Evolutionary conservation across 2,329 filamentous ascomycete genomes (phyloP).

Genomic region (Fusarium citri): DNA sequence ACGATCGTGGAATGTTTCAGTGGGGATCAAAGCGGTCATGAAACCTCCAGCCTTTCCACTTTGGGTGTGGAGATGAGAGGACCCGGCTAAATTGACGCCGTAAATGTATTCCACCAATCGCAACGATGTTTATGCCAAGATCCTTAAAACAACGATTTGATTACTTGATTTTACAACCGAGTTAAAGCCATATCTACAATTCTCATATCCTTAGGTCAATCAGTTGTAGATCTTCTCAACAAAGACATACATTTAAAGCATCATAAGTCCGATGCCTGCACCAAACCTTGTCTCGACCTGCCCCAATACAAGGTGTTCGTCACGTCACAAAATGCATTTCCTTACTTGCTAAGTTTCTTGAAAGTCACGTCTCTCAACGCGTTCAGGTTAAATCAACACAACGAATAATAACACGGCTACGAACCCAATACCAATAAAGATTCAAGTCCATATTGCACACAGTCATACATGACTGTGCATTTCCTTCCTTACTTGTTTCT

Average conservation of each 20-base stretch:
- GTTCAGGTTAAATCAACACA: too few species aligned
- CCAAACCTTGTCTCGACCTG: neutral
- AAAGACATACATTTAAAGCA: too few species aligned
- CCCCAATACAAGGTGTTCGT: neutral
- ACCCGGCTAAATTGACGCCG: slow-evolving; percentile 1
- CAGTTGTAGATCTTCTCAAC: neutral
- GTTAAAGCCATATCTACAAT: neutral
- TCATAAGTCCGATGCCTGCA: too few species aligned
- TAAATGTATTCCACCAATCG: slow-evolving; percentile 17
- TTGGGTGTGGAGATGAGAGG: slow-evolving; percentile 4
- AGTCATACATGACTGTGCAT: too few species aligned
- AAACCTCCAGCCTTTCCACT: slow-evolving; percentile 17
- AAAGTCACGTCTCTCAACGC: too few species aligned
- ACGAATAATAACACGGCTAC: too few species aligned
- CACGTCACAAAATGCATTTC: too few species aligned
- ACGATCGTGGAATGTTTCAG: slow-evolving; percentile 15
- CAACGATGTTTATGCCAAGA: rapidly evolving
- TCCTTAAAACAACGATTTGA: slow-evolving; percentile 1
- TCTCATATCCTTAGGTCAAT: neutral
- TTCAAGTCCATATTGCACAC: too few species aligned
- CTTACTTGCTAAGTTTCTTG: too few species aligned
- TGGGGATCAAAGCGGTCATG: slow-evolving; percentile 2
- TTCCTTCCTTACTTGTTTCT: too few species aligned
- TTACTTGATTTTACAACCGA: neutral
- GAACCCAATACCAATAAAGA: too few species aligned